phyloP scores from a whole-genome alignment of 495 filamentous ascomycete species.

The Penicillium malachiteum region DNA sequence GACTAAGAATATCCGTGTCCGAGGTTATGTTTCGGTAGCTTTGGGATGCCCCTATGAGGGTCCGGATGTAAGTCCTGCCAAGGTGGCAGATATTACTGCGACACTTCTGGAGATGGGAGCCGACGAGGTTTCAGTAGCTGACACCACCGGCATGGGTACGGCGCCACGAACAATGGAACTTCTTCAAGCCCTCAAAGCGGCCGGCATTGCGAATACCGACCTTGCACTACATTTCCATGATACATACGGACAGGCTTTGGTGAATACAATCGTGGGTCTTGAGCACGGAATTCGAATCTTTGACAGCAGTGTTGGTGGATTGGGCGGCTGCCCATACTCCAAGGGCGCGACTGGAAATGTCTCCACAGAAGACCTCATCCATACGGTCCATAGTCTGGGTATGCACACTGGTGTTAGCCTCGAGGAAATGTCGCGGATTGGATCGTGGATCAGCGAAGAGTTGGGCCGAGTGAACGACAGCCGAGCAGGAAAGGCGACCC shows the following conservation, averaged over 20 bases:
- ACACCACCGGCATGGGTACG: constrained; percentile 97
- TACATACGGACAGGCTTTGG: constrained; percentile 91
- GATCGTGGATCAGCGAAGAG: constrained; percentile 84
- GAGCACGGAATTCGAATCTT: constrained; percentile 89
- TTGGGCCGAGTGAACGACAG: constrained; percentile 75
- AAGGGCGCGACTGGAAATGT: constrained; percentile 96
- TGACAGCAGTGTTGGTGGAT: constrained; percentile 83
- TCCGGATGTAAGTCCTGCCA: constrained; percentile 70
- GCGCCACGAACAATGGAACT: constrained; percentile 73
- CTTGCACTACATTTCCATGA: constrained; percentile 95
- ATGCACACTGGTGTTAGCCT: constrained; percentile 86
- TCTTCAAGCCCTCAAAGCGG: constrained; percentile 65
- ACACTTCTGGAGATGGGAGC: constrained; percentile 90
- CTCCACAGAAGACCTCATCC: constrained; percentile 88
- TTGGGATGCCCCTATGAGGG: constrained; percentile 95
- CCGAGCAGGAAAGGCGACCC: constrained; percentile 73
- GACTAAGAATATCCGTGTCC: constrained; percentile 67
- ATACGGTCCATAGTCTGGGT: constrained; percentile 83
- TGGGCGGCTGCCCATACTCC: constrained; percentile 92
- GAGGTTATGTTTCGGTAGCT: constrained; percentile 93
- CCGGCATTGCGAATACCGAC: constrained; percentile 76
- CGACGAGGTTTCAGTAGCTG: constrained; percentile 89
- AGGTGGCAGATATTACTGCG: constrained; percentile 80
- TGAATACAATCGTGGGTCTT: constrained; percentile 82
- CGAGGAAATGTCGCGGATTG: constrained; percentile 75